Evolutionary conservation across 73 alveolate genomes (phyloP).

Genomic region (Uronychia setigera): DNA sequence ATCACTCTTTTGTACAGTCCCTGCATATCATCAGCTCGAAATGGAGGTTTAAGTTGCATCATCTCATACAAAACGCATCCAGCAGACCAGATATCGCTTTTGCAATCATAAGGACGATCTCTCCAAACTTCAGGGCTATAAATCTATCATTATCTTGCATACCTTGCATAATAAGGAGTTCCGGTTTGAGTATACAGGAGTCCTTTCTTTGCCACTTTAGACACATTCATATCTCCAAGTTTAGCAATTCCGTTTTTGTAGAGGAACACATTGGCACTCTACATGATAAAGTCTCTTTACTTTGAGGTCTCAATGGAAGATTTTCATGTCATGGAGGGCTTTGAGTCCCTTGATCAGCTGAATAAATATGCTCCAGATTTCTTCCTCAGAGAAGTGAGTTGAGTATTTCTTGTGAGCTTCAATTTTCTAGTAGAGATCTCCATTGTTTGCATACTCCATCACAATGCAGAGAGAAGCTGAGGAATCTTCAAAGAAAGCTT

Average conservation of each 20-base stretch:
- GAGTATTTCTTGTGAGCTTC: slow-evolving; percentile 15
- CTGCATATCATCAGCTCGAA: slow-evolving; percentile 89
- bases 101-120: slow-evolving; percentile 93
- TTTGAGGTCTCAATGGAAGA: slow-evolving; percentile 57
- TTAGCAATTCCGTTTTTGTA: slow-evolving; percentile 46
- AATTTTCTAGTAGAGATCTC: slow-evolving; percentile 48
- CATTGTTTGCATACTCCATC: slow-evolving; percentile 67
- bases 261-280: slow-evolving; percentile 61
- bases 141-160: no score
- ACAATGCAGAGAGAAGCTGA: slow-evolving; percentile 43
- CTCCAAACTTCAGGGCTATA: slow-evolving; percentile 95
- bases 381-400: slow-evolving; percentile 27
- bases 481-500: slow-evolving; percentile 80
- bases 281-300: slow-evolving; percentile 12
- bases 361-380: slow-evolving; percentile 41
- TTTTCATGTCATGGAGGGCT: slow-evolving; percentile 42
- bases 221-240: slow-evolving; percentile 61
- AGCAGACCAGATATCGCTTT: slow-evolving; percentile 96
- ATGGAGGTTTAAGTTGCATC: slow-evolving; percentile 93
- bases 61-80: slow-evolving; percentile 96
- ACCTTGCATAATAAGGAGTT: slow-evolving; percentile 71
- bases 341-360: slow-evolving; percentile 39
- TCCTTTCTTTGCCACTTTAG: slow-evolving; percentile 62
- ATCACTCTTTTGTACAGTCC: slow-evolving; percentile 82
- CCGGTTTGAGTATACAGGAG: slow-evolving; percentile 58